A percentile compares a stretch with the other conserved stretches of the same genome.
Conservation (phyloP, 78 protist genomes). For the Dictyostelium purpureum region DNA sequence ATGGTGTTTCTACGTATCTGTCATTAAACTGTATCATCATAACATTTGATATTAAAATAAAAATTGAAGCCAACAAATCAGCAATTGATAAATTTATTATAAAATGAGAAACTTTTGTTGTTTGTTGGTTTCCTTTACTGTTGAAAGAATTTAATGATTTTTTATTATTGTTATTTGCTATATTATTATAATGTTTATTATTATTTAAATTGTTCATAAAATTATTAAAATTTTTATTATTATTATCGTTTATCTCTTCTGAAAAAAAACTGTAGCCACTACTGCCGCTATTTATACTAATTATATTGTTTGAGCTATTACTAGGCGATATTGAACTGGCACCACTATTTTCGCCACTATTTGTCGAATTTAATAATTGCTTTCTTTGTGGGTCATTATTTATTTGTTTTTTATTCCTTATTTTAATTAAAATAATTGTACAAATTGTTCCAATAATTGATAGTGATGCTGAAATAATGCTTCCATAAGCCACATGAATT, state of each 20-base stretch:
- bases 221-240: not conserved
- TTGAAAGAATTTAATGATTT: not conserved
- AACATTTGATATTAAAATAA: not conserved
- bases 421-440: not conserved
- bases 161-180: too few species aligned
- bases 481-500: not conserved
- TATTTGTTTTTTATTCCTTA: not conserved
- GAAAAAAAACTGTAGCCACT: not conserved
- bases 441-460: not conserved
- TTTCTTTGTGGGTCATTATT: not conserved
- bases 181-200: not conserved
- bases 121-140: not conserved
- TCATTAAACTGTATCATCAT: constrained; percentile 1
- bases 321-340: not conserved
- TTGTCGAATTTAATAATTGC: not conserved
- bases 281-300: not conserved
- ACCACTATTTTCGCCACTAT: not conserved
- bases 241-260: not conserved
- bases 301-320: not conserved
- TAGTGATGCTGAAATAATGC: not conserved
- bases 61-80: not conserved
- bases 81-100: constrained; percentile 11
- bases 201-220: not conserved
- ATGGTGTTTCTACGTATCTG: not conserved
- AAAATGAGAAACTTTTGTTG: constrained; percentile 11